Conservation (phyloP, 495 filamentous ascomycete species). For the Tetracladium setigerum region DNA sequence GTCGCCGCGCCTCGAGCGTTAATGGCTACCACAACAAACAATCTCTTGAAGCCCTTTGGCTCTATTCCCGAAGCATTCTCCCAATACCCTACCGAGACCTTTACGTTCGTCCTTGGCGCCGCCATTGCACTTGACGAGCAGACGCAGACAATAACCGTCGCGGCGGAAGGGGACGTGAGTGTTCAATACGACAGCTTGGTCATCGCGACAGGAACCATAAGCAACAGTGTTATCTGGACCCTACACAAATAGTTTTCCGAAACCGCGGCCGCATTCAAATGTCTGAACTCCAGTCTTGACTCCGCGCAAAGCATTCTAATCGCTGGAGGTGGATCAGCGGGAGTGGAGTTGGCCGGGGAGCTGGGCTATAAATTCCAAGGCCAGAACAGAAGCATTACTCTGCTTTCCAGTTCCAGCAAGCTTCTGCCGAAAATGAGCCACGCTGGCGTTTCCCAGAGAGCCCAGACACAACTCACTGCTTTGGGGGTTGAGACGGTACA, state of each 20-base stretch:
- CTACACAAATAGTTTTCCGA: too few relatives aligned
- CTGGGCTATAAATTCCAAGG: conserved; percentile 26
- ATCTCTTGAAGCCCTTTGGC: conserved; percentile 27
- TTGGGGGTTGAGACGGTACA: conserved; percentile 30
- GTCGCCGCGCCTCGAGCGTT: conserved; percentile 32
- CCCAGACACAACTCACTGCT: conserved; percentile 26
- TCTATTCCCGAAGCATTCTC: conserved; percentile 22
- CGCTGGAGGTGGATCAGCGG: conserved; percentile 57
- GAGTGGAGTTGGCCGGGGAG: conserved; percentile 54
- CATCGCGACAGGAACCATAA: conserved; percentile 34
- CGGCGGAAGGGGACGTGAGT: conserved; percentile 30
- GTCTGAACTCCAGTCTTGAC: too few relatives aligned
- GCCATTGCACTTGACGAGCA: conserved; percentile 24
- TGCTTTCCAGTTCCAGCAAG: conserved; percentile 25
- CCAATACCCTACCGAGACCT: conserved; percentile 22
- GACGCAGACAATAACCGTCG: neutral
- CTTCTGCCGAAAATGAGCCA: conserved; percentile 23
- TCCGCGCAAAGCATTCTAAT: conserved; percentile 48
- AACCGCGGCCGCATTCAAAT: too few relatives aligned
- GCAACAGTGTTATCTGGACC: too few relatives aligned
- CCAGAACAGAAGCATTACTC: conserved; percentile 24
- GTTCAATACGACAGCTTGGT: conserved; percentile 33
- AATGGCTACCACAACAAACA: conserved; percentile 23
- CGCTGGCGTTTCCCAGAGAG: conserved; percentile 2
- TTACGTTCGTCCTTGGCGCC: conserved; percentile 45